Conservation (phyloP, 192 early-diverging fungal species). For the Phycomyces nitens region DNA sequence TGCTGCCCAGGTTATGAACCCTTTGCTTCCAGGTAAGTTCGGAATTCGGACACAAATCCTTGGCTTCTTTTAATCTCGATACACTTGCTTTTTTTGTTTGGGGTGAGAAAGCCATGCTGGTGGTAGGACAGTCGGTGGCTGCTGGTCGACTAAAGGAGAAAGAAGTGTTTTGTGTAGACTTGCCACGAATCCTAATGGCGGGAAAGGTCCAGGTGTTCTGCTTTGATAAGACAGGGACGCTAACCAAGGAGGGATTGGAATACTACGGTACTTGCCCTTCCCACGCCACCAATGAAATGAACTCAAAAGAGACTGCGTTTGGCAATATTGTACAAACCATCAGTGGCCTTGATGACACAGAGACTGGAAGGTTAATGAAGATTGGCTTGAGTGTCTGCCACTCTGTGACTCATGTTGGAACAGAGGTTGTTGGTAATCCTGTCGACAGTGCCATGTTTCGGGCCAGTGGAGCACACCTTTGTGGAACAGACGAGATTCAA, state of each 20-base stretch:
- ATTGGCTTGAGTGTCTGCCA: constrained; percentile 51
- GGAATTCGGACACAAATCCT: background rate
- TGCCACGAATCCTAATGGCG: constrained; percentile 63
- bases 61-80: background rate
- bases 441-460: constrained; percentile 71
- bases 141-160: constrained; percentile 52
- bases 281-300: background rate
- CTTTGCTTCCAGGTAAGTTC: constrained; percentile 38
- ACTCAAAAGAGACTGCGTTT: background rate
- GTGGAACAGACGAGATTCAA: constrained; percentile 17
- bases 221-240: constrained; percentile 77
- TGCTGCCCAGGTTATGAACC: constrained; percentile 64
- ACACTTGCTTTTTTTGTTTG: background rate
- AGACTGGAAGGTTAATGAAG: background rate
- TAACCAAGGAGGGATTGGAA: constrained; percentile 68
- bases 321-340: constrained; percentile 15
- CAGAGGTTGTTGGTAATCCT: constrained; percentile 56
- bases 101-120: constrained; percentile 56
- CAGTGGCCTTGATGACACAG: background rate
- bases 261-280: constrained; percentile 43
- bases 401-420: constrained; percentile 48
- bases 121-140: constrained; percentile 67
- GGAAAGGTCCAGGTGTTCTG: constrained; percentile 70
- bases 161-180: constrained; percentile 64
- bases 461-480: constrained; percentile 35